phyloP scores from a whole-genome alignment of 2,329 filamentous ascomycete genomes.

The Ophiocordyceps unilateralis region DNA sequence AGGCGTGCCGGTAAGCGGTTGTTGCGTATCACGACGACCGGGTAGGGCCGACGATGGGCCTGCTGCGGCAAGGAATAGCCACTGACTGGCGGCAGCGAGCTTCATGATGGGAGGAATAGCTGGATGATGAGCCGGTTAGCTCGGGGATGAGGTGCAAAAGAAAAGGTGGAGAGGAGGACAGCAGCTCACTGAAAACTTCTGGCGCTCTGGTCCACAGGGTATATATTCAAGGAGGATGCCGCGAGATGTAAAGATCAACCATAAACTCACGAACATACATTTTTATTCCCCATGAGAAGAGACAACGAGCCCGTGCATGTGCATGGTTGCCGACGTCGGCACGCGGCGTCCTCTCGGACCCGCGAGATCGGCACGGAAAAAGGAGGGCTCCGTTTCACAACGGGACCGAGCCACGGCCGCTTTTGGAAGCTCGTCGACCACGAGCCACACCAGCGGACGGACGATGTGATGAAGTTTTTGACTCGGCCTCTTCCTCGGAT shows the following conservation, averaged over 20 bases:
- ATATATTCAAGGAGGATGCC: background rate
- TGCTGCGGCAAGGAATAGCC: constrained; percentile 11
- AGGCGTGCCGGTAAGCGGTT: constrained; percentile 29
- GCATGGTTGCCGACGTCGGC: background rate
- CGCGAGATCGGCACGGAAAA: background rate
- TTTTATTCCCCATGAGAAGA: too few species aligned
- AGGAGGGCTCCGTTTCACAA: background rate
- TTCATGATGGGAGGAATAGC: constrained; percentile 8
- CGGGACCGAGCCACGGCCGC: too few species aligned
- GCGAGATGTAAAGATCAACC: background rate
- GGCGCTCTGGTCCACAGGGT: too few species aligned
- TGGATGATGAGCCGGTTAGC: background rate
- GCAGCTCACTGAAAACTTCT: background rate
- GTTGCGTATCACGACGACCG: constrained; percentile 15
- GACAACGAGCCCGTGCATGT: background rate
- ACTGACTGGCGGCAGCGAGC: constrained; percentile 6
- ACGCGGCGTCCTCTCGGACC: background rate
- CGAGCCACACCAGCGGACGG: too few species aligned
- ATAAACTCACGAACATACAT: background rate
- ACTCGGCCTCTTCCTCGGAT: too few species aligned
- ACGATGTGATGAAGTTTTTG: too few species aligned
- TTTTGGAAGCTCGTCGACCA: too few species aligned
- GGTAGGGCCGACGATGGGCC: constrained; percentile 2
- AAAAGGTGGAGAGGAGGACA: too few species aligned
- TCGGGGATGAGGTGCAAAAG: too few species aligned